A percentile compares a stretch with the other conserved stretches of the same genome.
Evolutionary conservation across 2,329 filamentous ascomycete species (phyloP).

Genomic region (Botrytis porri): DNA sequence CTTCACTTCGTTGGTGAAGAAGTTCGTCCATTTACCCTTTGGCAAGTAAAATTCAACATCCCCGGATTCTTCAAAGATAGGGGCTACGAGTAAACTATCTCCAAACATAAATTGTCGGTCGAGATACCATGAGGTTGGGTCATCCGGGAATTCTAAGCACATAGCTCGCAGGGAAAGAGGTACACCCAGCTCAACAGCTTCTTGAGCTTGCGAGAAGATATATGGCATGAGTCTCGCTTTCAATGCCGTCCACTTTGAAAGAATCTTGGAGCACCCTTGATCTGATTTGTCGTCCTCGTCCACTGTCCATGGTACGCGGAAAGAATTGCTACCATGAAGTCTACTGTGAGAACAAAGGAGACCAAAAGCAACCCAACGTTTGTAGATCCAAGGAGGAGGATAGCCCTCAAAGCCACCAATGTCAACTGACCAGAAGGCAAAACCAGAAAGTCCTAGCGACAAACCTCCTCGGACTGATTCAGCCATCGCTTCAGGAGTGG

Average conservation of each 20-base stretch:
- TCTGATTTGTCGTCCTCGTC: conserved; percentile 52
- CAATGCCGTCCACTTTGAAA: conserved; percentile 43
- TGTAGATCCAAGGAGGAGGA: conserved; percentile 57
- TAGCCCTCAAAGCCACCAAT: conserved; percentile 62
- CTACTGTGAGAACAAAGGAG: conserved; percentile 58
- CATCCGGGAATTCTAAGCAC: conserved; percentile 58
- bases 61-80: conserved; percentile 56
- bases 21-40: conserved; percentile 49
- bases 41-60: conserved; percentile 56
- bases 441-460: conserved; percentile 54
- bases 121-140: conserved; percentile 54
- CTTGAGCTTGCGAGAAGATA: conserved; percentile 50
- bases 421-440: conserved; percentile 59
- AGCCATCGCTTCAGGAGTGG: conserved; percentile 59
- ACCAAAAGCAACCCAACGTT: conserved; percentile 63
- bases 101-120: conserved; percentile 64
- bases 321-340: conserved; percentile 57
- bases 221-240: conserved; percentile 59
- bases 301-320: conserved; percentile 62
- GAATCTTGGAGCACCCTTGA: conserved; percentile 49
- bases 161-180: conserved; percentile 55
- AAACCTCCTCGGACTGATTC: conserved; percentile 59
- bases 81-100: conserved; percentile 53
- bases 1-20: conserved; percentile 44
- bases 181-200: conserved; percentile 48